These are phyloP conservation scores for Wolfiporia cocos DNA, from an alignment of 1,284 basidiomycete species.

Conservation along the genomic window DNA sequence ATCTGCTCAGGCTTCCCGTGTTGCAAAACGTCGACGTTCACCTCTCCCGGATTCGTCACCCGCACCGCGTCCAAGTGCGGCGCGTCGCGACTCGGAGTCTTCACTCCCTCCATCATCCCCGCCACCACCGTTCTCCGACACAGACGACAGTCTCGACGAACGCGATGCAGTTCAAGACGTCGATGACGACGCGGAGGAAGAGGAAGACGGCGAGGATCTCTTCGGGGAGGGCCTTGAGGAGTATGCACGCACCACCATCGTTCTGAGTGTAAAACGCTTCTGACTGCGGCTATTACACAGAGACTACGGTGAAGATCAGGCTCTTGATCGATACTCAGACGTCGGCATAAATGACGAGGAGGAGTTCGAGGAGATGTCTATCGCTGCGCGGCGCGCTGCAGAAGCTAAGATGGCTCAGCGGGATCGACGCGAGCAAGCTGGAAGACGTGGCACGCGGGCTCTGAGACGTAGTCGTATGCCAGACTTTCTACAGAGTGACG, in stretches of 20 bases:
- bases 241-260: conserved; percentile 38
- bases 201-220: conserved; percentile 90
- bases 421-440: conserved; percentile 71
- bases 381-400: conserved; percentile 74
- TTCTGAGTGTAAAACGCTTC: neutral
- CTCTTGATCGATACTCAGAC: conserved; percentile 86
- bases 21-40: conserved; percentile 61
- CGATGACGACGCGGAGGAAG: conserved; percentile 65
- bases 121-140: conserved; percentile 80
- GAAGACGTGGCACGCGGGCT: conserved; percentile 62
- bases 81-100: conserved; percentile 55
- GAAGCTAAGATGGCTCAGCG: conserved; percentile 87
- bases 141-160: conserved; percentile 77
- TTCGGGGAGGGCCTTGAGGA: conserved; percentile 78
- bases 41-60: conserved; percentile 56
- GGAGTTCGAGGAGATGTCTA: conserved; percentile 69
- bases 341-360: conserved; percentile 85
- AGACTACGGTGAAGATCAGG: conserved; percentile 83
- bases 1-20: conserved; percentile 19
- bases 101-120: conserved; percentile 82
- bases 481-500: conserved; percentile 76
- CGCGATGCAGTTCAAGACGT: conserved; percentile 69
- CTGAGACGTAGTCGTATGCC: conserved; percentile 77
- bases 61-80: conserved; percentile 32
- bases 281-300: conserved; percentile 33